Base-by-base conservation (phyloP, 352 stramenopile genomes). In the Phytophthora pisi region DNA sequence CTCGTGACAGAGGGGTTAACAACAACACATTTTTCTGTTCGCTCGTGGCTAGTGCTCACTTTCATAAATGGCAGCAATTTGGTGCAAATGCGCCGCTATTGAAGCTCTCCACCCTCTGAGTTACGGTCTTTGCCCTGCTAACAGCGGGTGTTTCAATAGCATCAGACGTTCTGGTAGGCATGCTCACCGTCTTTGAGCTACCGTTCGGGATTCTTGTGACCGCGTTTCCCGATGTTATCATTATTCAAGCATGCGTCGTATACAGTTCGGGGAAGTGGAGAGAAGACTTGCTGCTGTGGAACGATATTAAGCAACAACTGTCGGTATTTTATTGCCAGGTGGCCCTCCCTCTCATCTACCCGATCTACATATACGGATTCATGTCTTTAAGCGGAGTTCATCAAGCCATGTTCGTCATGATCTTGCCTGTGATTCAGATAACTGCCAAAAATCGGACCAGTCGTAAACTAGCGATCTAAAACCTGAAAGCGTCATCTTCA, bases 391-490 rank as follows among this genome's bases (percentile, higher is more conserved):
- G 28, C 4, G 28, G 66, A 0, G 24, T 46, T 11, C 1, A 74
- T 3, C 73, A 84, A 40, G 71, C 62, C 0, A n/a, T 57, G 3
- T 84, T 77, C 26, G 56, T 81, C 1, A 11, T 86, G 1, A 3
- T 87, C 0, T 47, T 85, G 0, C 74, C 81, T 0, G 15, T 82
- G 0, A 66, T 89, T 42, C 84, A 87, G 50, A 67, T 85, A 7
- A 50, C 53, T 3, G 47, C 61, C 13, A 88, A 83, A 55, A 86
- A 86, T 54, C 68, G 58, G 63, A 77, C 72, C 10, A 73, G 68
- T 11, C 31, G 40, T 2, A 13, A 60, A 58, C 54, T 70, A 34
- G 8, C 2, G 30, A 34, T 34, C 2, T 34, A 6, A 34, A 34
- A 7, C 30, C 30, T 4, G 30, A 34, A 34, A 34, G 30, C 1